These are phyloP conservation scores for Yamadazyma paraphyllophila DNA, from an alignment of 805 yeast genomes.

Conservation along the genomic window DNA sequence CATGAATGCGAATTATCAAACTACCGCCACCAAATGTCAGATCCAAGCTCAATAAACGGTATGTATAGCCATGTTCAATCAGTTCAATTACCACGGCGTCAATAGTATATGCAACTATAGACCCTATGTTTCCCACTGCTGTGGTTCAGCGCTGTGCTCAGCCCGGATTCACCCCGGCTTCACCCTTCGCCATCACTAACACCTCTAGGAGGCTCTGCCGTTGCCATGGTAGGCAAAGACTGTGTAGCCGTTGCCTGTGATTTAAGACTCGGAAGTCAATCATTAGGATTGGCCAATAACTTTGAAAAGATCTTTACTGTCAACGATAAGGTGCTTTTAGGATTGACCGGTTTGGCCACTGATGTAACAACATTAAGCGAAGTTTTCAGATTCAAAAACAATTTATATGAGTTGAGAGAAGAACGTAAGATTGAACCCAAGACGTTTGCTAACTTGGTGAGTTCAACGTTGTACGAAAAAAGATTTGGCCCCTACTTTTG, in stretches of 20 bases:
- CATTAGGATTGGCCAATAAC: slow-evolving; percentile 86
- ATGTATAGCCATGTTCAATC: slow-evolving; percentile 3
- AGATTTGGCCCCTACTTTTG: slow-evolving; percentile 96
- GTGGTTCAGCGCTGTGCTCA: too few species aligned
- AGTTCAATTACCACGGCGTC: not conserved
- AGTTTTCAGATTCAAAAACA: slow-evolving; percentile 78
- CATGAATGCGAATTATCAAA: not conserved
- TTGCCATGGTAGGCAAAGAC: slow-evolving; percentile 98
- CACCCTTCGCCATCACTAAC: not conserved
- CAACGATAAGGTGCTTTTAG: slow-evolving; percentile 79
- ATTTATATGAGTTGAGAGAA: slow-evolving; percentile 85
- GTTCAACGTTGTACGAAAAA: slow-evolving; percentile 83
- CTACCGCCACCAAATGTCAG: slow-evolving; percentile 47
- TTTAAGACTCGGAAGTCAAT: slow-evolving; percentile 89
- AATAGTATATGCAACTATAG: too few species aligned
- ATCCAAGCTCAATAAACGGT: slow-evolving; percentile 75
- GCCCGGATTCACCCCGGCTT: not conserved
- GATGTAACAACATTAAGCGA: slow-evolving; percentile 88
- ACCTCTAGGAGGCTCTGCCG: slow-evolving; percentile 77
- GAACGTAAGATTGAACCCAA: slow-evolving; percentile 91
- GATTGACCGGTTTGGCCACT: slow-evolving; percentile 92
- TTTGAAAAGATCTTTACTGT: slow-evolving; percentile 89
- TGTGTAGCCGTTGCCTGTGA: slow-evolving; percentile 98
- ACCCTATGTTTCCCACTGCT: too few species aligned
- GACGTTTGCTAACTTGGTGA: slow-evolving; percentile 88